Conservation (phyloP, 352 stramenopile species). For the Phytopythium cucurbitacearum region DNA sequence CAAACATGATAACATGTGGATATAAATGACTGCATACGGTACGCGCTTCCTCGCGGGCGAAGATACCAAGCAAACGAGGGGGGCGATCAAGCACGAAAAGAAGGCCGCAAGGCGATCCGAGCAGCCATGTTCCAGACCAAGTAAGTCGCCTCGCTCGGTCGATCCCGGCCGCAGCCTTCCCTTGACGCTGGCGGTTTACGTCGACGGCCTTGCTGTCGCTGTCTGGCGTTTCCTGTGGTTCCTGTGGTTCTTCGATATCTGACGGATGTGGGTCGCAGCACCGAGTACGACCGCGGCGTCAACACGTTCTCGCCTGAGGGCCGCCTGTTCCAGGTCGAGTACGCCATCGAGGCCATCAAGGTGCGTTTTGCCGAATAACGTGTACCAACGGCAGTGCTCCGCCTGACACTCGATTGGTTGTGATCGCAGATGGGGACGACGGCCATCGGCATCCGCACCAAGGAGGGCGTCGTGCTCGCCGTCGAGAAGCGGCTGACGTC, state of each 20-base stretch:
- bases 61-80: conserved; percentile 27
- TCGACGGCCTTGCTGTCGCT: background rate
- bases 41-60: background rate
- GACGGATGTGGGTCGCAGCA: conserved; percentile 39
- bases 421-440: conserved; percentile 93
- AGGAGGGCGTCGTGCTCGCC: conserved; percentile 96
- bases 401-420: conserved; percentile 3
- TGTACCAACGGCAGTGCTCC: background rate
- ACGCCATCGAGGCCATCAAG: conserved; percentile 98
- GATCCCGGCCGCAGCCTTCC: background rate
- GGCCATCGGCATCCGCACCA: conserved; percentile 97
- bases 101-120: conserved; percentile 6
- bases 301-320: conserved; percentile 99
- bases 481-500: conserved; percentile 99
- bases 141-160: conserved; percentile 14
- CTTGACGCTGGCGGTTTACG: background rate
- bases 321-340: conserved; percentile 98
- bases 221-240: background rate
- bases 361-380: conserved; percentile 19
- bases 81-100: conserved; percentile 18
- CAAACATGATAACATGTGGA: too few species aligned
- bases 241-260: too few species aligned
- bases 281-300: conserved; percentile 99
- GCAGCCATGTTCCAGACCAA: conserved; percentile 62
- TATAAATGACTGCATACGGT: too few species aligned